Base-by-base conservation (phyloP, 2,329 filamentous ascomycete species). In the Neurospora crassa region DNA sequence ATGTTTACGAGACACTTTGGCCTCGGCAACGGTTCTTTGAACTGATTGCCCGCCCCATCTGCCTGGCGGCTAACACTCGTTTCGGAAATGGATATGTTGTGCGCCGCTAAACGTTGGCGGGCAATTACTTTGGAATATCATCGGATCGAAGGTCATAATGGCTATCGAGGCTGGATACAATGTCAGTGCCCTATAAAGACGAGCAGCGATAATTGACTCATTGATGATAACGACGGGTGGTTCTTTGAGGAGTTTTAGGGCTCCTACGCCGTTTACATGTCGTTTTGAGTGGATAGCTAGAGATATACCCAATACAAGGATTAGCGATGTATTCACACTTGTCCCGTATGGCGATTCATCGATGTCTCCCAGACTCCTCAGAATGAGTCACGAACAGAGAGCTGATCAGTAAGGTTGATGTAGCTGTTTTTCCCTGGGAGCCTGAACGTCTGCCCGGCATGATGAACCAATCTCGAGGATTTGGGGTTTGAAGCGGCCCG, bases 1-100 rank as follows among this genome's bases (percentile, higher is more conserved):
- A 85, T 90, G 74, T 93, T 92, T 80, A 87, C 95, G 79, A 87
- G 87, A 74, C 88, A 89, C 37, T 83, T 94, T 75, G 90, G 79
- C 20, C 79, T 89, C 79, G 82, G 81, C 72, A 77, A 78, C 70
- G 77, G 75, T 40, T 16, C 70, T 70, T 37, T 68, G 69, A 59
- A 47, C 29, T 67, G 16, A 40, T 40, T 20, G 12, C 24, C 40
- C 40, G 63, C 40, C 29, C 29, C 40, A 41, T 69, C n/a, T 34
- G n/a, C 34, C 7, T 43, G n/a, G 68, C 5, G n/a, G 68, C 5
- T 41, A 47, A n/a, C 24, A 69, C 16, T 34, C 16, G 68, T 24
- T 18, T 43, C 18, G 29, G 34, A 34, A 41, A 69, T 24, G 41
- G 16, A 16, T 63, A 34, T 63, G 53, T 14, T 63, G 53, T 34